A percentile compares a stretch with the other conserved stretches of the same genome.
phyloP scores from a whole-genome alignment of 2,329 filamentous ascomycete species.

The Ilyonectria sp. region DNA sequence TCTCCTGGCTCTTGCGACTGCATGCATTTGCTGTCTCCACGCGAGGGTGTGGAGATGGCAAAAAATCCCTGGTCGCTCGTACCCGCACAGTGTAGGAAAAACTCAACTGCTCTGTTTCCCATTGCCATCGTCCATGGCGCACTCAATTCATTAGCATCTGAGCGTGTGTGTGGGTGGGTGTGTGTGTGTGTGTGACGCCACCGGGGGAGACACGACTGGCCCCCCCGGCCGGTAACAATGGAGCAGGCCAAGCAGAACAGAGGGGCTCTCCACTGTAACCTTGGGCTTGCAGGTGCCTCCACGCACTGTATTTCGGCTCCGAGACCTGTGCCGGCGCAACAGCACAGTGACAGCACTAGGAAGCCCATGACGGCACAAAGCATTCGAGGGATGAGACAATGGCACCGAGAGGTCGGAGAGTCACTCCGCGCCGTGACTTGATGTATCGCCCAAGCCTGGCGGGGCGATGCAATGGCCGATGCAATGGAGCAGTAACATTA shows the following conservation, averaged over 20 bases:
- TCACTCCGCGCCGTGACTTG: background rate
- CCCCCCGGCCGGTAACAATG: conserved; percentile 22
- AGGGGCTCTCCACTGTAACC: conserved; percentile 15
- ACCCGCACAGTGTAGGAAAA: conserved; percentile 37
- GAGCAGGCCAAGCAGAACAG: conserved; percentile 20
- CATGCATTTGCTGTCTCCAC: conserved; percentile 16
- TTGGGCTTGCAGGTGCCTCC: conserved; percentile 5
- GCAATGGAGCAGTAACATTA: conserved; percentile 7
- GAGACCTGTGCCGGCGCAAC: conserved; percentile 7
- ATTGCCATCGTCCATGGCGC: background rate
- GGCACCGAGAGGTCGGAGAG: background rate
- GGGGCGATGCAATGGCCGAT: conserved; percentile 18
- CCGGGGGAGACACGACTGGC: conserved; percentile 18
- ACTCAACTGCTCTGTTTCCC: conserved; percentile 23
- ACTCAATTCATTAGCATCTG: conserved; percentile 16
- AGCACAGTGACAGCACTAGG: background rate
- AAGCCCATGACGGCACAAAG: background rate
- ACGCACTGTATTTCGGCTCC: conserved; percentile 33
- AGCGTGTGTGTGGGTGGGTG: conserved; percentile 3
- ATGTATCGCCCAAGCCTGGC: conserved; percentile 9
- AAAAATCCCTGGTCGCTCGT: conserved; percentile 19
- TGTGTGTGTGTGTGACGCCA: conserved; percentile 28
- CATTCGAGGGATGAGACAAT: background rate
- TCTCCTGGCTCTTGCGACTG: conserved; percentile 30
- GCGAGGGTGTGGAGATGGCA: conserved; percentile 37